A percentile compares a stretch with the other conserved stretches of the same genome.
phyloP scores from a whole-genome alignment of 2,329 filamentous ascomycete species.

The Fusarium temperatum region DNA sequence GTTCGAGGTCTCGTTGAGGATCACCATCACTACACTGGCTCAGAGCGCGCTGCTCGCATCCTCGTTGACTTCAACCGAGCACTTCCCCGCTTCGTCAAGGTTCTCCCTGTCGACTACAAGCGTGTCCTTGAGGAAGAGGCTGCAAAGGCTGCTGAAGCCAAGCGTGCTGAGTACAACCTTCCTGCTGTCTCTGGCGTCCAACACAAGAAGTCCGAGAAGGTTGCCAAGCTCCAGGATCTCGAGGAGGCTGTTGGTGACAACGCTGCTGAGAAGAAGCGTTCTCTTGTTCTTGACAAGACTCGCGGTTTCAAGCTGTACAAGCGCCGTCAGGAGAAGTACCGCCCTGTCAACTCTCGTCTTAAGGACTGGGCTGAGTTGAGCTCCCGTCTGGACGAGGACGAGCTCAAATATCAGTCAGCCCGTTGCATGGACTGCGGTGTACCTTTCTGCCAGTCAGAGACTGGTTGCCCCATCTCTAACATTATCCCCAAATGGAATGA shows the following conservation, averaged over 20 bases:
- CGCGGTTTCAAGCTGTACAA: constrained; percentile 97
- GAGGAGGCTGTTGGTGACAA: constrained; percentile 90
- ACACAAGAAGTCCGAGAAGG: constrained; percentile 71
- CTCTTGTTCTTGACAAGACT: constrained; percentile 96
- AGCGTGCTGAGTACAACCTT: constrained; percentile 83
- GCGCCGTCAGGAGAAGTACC: constrained; percentile 92
- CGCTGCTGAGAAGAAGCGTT: constrained; percentile 87
- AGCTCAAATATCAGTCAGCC: constrained; percentile 95
- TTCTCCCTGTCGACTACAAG: constrained; percentile 96
- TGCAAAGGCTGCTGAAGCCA: constrained; percentile 83
- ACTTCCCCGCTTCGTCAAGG: constrained; percentile 89
- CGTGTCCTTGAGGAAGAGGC: constrained; percentile 87
- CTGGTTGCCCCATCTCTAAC: constrained; percentile 94
- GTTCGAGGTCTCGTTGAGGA: constrained; percentile 93
- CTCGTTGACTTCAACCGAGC: constrained; percentile 95
- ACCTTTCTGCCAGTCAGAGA: constrained; percentile 96
- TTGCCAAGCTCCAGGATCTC: constrained; percentile 79
- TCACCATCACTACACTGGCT: constrained; percentile 97
- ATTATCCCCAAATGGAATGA: constrained; percentile 99
- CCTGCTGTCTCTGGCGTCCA: constrained; percentile 75
- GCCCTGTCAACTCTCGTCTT: constrained; percentile 81
- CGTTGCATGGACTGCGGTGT: constrained; percentile 99
- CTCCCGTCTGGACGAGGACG: constrained; percentile 87
- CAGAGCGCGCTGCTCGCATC: constrained; percentile 90
- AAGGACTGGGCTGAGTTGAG: constrained; percentile 96